Evolutionary conservation across 805 yeast genomes (phyloP), one percentile per base, ranked within the genome.

Genomic region (Cephaloascus albidus): DNA sequence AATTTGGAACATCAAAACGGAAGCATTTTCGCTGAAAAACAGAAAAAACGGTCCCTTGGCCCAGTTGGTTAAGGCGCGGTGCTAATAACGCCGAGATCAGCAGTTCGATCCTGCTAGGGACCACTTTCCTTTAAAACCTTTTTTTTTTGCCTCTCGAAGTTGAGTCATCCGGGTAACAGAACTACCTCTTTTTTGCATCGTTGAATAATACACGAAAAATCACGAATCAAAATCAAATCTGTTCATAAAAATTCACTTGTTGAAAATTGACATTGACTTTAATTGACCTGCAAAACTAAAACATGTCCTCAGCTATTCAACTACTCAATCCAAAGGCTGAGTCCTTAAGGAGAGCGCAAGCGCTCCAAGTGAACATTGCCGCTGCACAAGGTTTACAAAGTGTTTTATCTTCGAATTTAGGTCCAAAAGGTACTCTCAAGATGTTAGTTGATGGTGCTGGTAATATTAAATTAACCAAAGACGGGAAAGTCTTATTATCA

Each of bases 391-490:
- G 98, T 35, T 71, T 93, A 41, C 98, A 93, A 65, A 84, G 81
- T 52, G 97, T 93, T 33, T 68, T 93, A 44, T 81, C 90, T 43
- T 79, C 95, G 43, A 93, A 93, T 57, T 68, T 93, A 52, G 98
- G 98, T 31, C 98, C 98, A 36, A 87, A 87, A 57, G 98, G 98
- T 40, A 93, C 98, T 14, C 69, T 93, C 53, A 93, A 93, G 66
- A 86, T 93, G 85, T 68, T 90, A 42, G 98, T 93, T 38, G 97
- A 93, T 57, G 98, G 98, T 45, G 81, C 96, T 2, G 98, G 98
- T 23, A 79, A 82, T 52, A 85, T 93, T 61, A 93, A 93, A 64
- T 77, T 93, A 52, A 93, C 98, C 39, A 93, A 93, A 57, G 98
- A 93, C 60, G 98, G 98, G 39, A 89, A 90, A 57, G 97, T 93